Evolutionary conservation across 1,284 basidiomycete genomes (phyloP), one percentile per base, ranked within the genome.

Genomic region (Caloboletus firmus): DNA sequence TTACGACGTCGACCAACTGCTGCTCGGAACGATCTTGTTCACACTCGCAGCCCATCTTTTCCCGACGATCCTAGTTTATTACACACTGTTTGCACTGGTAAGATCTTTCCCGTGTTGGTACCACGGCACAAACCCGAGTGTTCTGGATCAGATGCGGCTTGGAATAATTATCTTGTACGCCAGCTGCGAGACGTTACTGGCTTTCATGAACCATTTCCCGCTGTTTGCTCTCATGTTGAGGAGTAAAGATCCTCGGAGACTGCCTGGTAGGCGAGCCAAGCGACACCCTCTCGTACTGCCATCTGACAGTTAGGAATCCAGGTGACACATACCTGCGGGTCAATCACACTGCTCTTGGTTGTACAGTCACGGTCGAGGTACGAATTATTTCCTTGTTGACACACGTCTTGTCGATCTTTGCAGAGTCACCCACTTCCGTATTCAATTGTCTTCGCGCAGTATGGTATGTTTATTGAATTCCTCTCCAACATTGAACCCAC

Each of bases 11-110:
- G 96, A 99, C 69, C 95, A 98, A 69, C 80, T 98, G 12, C 79
- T 98, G 30, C 86, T 99, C 30, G 96, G 96, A 15, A 96, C 96
- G 0, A 88, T 99, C 41, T 78, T 99, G 24, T 98, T 99, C 74
- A 98, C 95, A 0, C 79, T 98, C 17, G 80, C 93, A 5, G 85
- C 89, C 0, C 98, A 99, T 69, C 78, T 98, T 5, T 88, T 93
- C 53, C 96, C 97, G 1, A 98, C 97, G 0, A 84, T 96, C 3
- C 66, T 91, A 26, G 89, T 87, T 0, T 99, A 96, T 69, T 94
- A 95, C 60, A 72, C 83, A 0, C 74, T 95, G 1, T 96, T 98
- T 60, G 87, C 88, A 3, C 58, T 83, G 52, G 91, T 94, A 54
- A 69, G 84, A 64, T 36, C 6, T 28, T 36, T 56, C 15, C 5